Evolutionary conservation across 306 rosid genomes (phyloP), one percentile per base, ranked within the genome.

Genomic region (Biancaea sappan): DNA sequence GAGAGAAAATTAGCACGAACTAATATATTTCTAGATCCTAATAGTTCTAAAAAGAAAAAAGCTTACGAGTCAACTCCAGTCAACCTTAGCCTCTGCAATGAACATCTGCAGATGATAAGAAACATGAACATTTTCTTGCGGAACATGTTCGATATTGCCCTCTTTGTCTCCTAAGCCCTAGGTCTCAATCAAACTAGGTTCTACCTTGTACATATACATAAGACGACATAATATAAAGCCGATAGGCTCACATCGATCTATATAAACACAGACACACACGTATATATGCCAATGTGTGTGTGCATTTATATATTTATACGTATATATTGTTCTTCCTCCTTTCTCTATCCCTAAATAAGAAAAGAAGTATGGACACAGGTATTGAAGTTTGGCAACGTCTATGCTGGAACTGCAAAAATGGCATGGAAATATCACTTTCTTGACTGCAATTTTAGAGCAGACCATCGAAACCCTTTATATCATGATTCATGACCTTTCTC

Each of bases 391-490:
- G 66, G 48, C 62, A 37, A 77, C 5, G 22, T 56, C 38, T 11
- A 44, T 40, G 60, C 43, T 38, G 76, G 50, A 11, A 34, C 80
- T 68, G 76, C 61, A 74, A 67, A 67, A 34, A 25, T 46, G 78
- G 34, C 78, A 63, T 64, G 65, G 71, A 81, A 57, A 76, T 46
- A 69, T 69, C 75, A 69, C 60, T 76, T 67, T 76, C 75, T 59
- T 68, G n/a, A 11, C 81, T 47, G 81, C 54, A 69, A 29, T 24
- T 69, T 35, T 32, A 25, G 57, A 37, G 51, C 81, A 76, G 74
- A 71, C 56, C 24, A 46, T 65, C 43, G 38, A 71, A 76, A 21
- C 50, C 71, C 41, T 76, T 76, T 60, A n/a, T 60, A 60, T 34
- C 19, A 32, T 40, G 46, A 40, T 32, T 56, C 74, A 51, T 38